phyloP scores from a whole-genome alignment of 2,329 filamentous ascomycete genomes.

The Pseudocercospora fijiensis region DNA sequence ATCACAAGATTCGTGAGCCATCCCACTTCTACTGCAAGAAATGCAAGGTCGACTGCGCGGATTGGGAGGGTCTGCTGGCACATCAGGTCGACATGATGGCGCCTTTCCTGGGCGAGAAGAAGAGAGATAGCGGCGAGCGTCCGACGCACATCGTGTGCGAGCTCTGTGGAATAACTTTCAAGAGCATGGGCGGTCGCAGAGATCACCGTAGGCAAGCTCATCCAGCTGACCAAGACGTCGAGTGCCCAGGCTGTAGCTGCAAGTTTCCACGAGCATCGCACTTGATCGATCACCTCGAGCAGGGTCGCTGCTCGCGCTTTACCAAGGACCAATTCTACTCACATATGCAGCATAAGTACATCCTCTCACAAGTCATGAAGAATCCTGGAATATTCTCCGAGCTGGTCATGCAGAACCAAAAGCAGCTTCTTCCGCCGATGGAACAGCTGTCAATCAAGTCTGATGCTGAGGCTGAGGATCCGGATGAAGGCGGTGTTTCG shows the following conservation, averaged over 20 bases:
- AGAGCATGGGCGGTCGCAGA: constrained; percentile 52
- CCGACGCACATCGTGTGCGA: constrained; percentile 54
- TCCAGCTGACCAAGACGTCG: constrained; percentile 50
- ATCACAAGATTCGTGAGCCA: constrained; percentile 51
- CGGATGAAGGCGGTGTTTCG: constrained; percentile 21
- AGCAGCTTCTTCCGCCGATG: not conserved
- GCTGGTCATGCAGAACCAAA: constrained; percentile 17
- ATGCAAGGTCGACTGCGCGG: constrained; percentile 42
- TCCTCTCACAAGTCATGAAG: constrained; percentile 43
- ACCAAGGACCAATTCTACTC: constrained; percentile 45
- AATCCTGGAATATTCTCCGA: constrained; percentile 29
- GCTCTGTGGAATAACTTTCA: constrained; percentile 58
- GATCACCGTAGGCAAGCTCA: constrained; percentile 51
- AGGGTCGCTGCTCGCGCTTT: constrained; percentile 51
- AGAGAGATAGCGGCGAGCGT: constrained; percentile 27
- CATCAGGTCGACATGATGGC: constrained; percentile 41
- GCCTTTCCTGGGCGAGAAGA: constrained; percentile 27
- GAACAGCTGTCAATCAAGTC: constrained; percentile 13
- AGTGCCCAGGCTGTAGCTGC: constrained; percentile 54
- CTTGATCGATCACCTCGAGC: constrained; percentile 57
- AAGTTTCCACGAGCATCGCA: constrained; percentile 51
- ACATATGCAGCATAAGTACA: constrained; percentile 53
- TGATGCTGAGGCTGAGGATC: not conserved
- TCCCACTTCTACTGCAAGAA: constrained; percentile 48
- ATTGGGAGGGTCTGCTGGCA: constrained; percentile 35